Evolutionary conservation across 192 early-diverging fungal species (phyloP), one percentile per base, ranked within the genome.

Genomic region (Pilaira anomala): DNA sequence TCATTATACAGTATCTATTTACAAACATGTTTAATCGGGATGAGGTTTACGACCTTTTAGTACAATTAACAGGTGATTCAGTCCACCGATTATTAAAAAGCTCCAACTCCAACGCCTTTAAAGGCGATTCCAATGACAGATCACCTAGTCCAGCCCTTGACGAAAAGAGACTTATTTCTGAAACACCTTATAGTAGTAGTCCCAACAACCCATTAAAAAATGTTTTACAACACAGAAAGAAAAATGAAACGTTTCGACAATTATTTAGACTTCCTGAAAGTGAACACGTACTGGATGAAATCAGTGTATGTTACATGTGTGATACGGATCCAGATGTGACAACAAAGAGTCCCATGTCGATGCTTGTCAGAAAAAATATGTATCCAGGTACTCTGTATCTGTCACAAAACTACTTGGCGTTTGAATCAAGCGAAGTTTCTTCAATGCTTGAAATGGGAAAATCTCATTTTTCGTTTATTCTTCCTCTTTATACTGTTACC

Each of bases 21-120:
- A 88, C 93, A 13, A 99, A 97, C 65, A 79, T 99, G 58, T 98
- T 99, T 75, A 90, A 91, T 51, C 84, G 97, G 25, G 95, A 99
- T 74, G 95, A 99, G 19, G 72, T 92, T 1, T 98, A 88, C 64
- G 95, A 97, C 62, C 80, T 97, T 58, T 76, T 99, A 14, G 88
- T 94, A 53, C 91, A 96, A 64, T 77, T 99, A 46, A 91, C 92
- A 0, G 83, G 85, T 52, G 76, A 91, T 52, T 88, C 94, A 5
- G 94, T 97, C 90, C 83, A 91, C 59, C 83, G 88, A 26, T 77
- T 99, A 49, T 76, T 99, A 53, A 88, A 95, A 62, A 90, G 86
- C 69, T 52, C 62, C 19, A 51, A 49, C 30, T 51, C 13, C 19
- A 19, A 24, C 0, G 22, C 29, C 9, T 4, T 51, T 11, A 22